Evolutionary conservation across 345 rosid species (phyloP), one percentile per base, ranked within the genome.

Genomic region (Populus simonii): DNA sequence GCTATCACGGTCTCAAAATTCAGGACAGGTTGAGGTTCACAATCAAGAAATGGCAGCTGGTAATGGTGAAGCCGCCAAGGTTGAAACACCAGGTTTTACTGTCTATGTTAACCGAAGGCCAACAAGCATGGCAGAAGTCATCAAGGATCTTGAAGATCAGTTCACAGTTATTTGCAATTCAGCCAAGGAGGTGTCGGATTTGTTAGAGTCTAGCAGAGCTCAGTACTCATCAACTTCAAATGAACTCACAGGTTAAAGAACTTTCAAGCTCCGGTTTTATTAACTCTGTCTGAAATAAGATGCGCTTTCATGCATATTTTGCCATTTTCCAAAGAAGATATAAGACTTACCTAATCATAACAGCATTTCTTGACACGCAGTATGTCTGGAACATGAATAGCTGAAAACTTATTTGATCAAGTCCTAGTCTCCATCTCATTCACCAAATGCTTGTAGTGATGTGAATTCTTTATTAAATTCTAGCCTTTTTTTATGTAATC

Each of bases 81-180:
- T 83, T 76, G 97, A 87, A 75, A 80, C 91, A 4, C 95, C 94
- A 0, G 97, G 96, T 51, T 96, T 91, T 87, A 92, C 98, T 1
- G 98, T 92, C 31, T 93, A 92, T 83, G 98, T 92, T 55, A 93
- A 96, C 80, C 85, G 85, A 43, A 92, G 97, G 79, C 98, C 97
- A 76, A 96, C 98, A 8, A 96, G 91, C 80, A 92, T 96, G 97
- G 84, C 92, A 53, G 99, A 96, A 86, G 98, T 96, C 66, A 85
- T 96, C 79, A 92, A 88, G 83, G 99, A 96, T 83, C 94, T 96
- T 59, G 97, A 92, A 82, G 87, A 89, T 62, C 99, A 92, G 82
- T 96, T 93, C 83, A 80, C 61, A 10, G 79, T 81, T 15, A 88
- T 89, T 70, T 93, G 94, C 66, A 78, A 85, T 38, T 88, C 91